Conservation (phyloP, 306 rosid species). For the Calophaca sinica region DNA sequence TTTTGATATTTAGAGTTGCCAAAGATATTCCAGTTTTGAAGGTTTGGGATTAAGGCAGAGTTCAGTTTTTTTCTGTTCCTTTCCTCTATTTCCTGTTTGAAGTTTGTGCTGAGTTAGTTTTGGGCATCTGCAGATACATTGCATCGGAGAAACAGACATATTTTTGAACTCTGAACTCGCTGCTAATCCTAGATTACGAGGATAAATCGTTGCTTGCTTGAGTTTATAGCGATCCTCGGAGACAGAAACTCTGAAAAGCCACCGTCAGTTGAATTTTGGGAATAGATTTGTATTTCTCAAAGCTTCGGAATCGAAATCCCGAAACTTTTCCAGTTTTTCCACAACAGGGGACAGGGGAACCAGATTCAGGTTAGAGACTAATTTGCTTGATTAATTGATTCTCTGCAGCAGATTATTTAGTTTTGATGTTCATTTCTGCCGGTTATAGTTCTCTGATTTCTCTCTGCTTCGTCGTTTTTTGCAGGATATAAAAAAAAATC, state of each 20-base stretch:
- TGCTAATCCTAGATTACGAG: no score
- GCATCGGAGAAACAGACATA: slow-evolving; percentile 40
- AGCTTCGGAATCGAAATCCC: slow-evolving; percentile 45
- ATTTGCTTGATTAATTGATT: slow-evolving; percentile 23
- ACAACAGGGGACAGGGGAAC: slow-evolving; percentile 34
- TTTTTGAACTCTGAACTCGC: slow-evolving; percentile 44
- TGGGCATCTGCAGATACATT: slow-evolving; percentile 49
- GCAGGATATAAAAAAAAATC: slow-evolving; percentile 41
- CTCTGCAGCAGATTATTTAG: slow-evolving; percentile 23
- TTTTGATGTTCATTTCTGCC: slow-evolving; percentile 33
- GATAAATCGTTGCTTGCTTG: background rate
- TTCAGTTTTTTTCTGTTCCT: background rate
- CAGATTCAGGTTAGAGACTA: slow-evolving; percentile 61
- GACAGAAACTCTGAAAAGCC: slow-evolving; percentile 47
- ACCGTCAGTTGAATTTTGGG: slow-evolving; percentile 27
- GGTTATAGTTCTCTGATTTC: slow-evolving; percentile 26
- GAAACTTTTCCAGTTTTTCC: slow-evolving; percentile 8
- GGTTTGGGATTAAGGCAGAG: slow-evolving; percentile 21
- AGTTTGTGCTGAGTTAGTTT: slow-evolving; percentile 31
- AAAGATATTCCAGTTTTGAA: slow-evolving; percentile 1
- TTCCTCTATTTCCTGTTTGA: slow-evolving; percentile 17
- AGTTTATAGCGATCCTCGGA: slow-evolving; percentile 29
- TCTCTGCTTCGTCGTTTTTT: slow-evolving; percentile 25
- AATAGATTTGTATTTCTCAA: slow-evolving; percentile 51
- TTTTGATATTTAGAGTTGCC: no score